Base-by-base conservation (phyloP, 306 rosid genomes). In the Cicer cuneatum region DNA sequence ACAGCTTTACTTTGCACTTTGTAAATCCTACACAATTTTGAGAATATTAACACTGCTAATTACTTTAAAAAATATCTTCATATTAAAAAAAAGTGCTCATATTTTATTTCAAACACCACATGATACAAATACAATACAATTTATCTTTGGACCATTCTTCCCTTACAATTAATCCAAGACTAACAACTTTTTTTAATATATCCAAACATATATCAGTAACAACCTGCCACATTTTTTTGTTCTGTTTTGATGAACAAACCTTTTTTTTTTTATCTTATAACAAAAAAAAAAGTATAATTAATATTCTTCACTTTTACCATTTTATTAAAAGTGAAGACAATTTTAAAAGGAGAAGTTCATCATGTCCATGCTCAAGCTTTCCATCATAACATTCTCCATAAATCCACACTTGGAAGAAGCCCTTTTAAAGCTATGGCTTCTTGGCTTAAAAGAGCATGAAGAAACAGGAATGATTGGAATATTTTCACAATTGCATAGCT, bases 321-420 rank as follows among this genome's bases (percentile, higher is more conserved):
- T 69, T 60, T 58, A 4, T 15, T 15, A 24, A 54, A 8, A 52
- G 7, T 33, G 38, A 35, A 8, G 70, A 12, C 72, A 61, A 60
- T 10, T 18, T 81, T 69, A 91, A 37, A 86, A 89, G 6, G 90
- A 87, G 71, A 91, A 89, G 86, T 89, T 89, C 87, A 91, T 75
- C 92, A 91, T 78, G 74, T 89, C 91, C 84, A 86, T 79, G 86
- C 90, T 91, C 82, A 91, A 83, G 88, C 91, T 91, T 75, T 91
- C 89, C 97, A 91, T 91, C 97, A 91, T 89, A 12, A 81, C 82
- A 71, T 81, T 86, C 80, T 91, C 92, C 89, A 91, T 87, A 86
- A 91, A 86, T 45, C 92, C 89, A 46, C 95, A 91, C 10, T 72
- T 76, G 70, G 75, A 57, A 12, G 88, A 76, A 53, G 89, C 71